Percentiles rank a stretch among this genome's conserved stretches.
Conservation (phyloP, 176 grass and related monocot genomes). For the Oryza glumipatula region DNA sequence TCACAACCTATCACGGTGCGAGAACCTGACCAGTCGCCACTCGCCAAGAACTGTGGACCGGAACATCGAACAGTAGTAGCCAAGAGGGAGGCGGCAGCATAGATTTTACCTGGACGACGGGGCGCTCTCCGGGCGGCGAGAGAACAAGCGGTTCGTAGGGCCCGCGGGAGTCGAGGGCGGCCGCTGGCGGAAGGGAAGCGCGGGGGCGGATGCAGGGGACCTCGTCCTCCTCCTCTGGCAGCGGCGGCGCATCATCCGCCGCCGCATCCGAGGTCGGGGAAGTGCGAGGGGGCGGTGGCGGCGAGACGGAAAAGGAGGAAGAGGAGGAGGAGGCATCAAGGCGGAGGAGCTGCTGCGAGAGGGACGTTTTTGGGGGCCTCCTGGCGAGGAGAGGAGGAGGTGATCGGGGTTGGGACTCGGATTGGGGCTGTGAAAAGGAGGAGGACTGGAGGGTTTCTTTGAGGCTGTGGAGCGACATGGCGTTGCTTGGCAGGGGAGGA, state of each 20-base stretch:
- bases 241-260: not conserved
- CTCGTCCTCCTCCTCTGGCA: conserved; percentile 30
- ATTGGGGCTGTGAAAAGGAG: conserved; percentile 24
- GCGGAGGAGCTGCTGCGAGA: conserved; percentile 78
- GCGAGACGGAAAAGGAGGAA: not conserved
- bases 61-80: not conserved
- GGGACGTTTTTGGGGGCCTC: conserved; percentile 76
- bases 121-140: conserved; percentile 57
- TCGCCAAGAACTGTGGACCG: not conserved
- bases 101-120: conserved; percentile 66
- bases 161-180: conserved; percentile 49
- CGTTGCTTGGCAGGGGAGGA: not conserved
- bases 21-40: not conserved
- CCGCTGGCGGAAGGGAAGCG: conserved; percentile 38
- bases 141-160: conserved; percentile 81
- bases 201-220: conserved; percentile 9
- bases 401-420: not conserved
- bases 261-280: not conserved
- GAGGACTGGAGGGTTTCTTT: conserved; percentile 66
- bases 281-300: conserved; percentile 14
- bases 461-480: conserved; percentile 70
- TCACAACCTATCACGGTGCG: no score
- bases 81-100: not conserved
- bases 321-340: conserved; percentile 45
- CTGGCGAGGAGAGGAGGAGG: conserved; percentile 33